Evolutionary conservation across 768 basidiomycete species (phyloP).

Genomic region (Leccinum uliginosum): DNA sequence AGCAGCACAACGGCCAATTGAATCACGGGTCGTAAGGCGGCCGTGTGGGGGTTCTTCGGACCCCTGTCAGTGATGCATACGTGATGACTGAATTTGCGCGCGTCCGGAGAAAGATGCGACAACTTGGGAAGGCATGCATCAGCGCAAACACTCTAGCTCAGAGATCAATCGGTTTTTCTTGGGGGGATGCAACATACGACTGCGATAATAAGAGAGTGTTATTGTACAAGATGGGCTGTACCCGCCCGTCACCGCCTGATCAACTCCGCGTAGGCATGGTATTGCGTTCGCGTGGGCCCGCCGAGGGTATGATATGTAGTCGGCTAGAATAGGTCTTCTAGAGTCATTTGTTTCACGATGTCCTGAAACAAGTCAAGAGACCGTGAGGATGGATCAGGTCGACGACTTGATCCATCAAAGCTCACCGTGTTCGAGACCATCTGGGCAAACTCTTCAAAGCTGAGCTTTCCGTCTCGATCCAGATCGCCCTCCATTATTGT

Average conservation of each 20-base stretch:
- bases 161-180: background rate
- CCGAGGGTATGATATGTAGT: constrained; percentile 19
- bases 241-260: constrained; percentile 7
- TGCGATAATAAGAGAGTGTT: constrained; percentile 13
- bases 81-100: background rate
- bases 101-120: background rate
- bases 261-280: constrained; percentile 15
- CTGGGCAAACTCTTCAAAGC: constrained; percentile 93
- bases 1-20: too few species aligned
- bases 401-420: background rate
- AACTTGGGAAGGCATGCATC: background rate
- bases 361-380: constrained; percentile 47
- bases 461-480: constrained; percentile 95
- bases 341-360: constrained; percentile 98
- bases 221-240: constrained; percentile 21
- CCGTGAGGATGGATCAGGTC: constrained; percentile 5
- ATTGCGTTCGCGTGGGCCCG: constrained; percentile 11
- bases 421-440: constrained; percentile 96
- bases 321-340: constrained; percentile 81
- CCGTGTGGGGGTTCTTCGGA: background rate
- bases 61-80: background rate
- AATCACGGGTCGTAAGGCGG: background rate
- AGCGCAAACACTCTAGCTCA: background rate
- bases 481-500: constrained; percentile 99
- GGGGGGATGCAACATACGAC: constrained; percentile 16